phyloP scores from a whole-genome alignment of 2,329 filamentous ascomycete genomes.

The Trichoderma pleuroti region DNA sequence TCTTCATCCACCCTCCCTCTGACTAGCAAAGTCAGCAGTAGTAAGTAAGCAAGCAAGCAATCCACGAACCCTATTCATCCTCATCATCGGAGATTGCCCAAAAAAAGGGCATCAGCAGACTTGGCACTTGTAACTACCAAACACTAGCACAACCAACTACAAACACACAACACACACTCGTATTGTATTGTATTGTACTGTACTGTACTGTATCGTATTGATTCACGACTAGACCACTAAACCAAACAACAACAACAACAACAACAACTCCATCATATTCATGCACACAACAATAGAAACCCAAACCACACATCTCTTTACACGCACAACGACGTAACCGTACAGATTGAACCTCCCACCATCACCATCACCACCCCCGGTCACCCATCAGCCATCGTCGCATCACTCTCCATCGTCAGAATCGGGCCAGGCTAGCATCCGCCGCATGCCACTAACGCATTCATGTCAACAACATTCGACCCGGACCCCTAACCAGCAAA shows the following conservation, averaged over 20 bases:
- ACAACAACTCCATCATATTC: neutral
- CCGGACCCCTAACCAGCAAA: neutral
- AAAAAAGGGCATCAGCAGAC: neutral
- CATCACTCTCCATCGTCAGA: neutral
- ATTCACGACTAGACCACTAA: neutral
- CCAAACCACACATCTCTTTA: neutral
- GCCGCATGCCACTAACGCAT: conserved; percentile 4
- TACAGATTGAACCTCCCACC: too few species aligned
- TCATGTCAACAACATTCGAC: neutral
- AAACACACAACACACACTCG: neutral
- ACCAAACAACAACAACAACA: too few species aligned
- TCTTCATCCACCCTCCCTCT: neutral
- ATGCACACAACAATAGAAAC: neutral
- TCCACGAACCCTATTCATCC: too few species aligned
- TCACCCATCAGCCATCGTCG: neutral
- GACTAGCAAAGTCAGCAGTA: neutral
- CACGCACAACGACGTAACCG: neutral
- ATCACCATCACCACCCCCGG: neutral
- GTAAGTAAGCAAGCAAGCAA: too few species aligned
- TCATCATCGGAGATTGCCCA: neutral
- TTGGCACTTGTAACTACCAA: neutral
- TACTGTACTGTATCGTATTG: too few species aligned
- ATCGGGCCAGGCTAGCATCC: neutral
- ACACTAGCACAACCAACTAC: neutral
- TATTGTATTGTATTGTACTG: neutral